Percentiles rank a stretch among this genome's conserved stretches.
These are phyloP conservation scores for Phenoliferia sp. DNA, from an alignment of 1,284 basidiomycete species.

Conservation along the genomic window DNA sequence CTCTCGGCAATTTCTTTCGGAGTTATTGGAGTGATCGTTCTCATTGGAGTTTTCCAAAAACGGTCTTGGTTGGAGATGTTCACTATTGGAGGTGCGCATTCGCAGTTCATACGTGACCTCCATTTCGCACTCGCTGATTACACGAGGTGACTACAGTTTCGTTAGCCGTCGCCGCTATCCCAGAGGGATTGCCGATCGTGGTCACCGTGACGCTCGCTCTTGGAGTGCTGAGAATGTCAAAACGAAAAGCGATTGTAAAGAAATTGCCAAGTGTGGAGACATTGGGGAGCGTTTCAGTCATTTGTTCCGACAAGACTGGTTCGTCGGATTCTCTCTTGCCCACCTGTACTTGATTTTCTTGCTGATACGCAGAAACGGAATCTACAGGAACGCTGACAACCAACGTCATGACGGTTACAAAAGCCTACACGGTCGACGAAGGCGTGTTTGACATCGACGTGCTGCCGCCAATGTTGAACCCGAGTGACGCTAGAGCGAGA, in stretches of 20 bases:
- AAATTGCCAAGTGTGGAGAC: slow-evolving; percentile 93
- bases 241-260: slow-evolving; percentile 92
- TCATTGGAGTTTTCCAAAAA: slow-evolving; percentile 81
- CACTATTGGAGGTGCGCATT: slow-evolving; percentile 80
- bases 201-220: slow-evolving; percentile 94
- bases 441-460: slow-evolving; percentile 54
- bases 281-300: slow-evolving; percentile 86
- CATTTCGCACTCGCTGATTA: background rate
- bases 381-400: slow-evolving; percentile 80
- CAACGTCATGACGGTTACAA: slow-evolving; percentile 91
- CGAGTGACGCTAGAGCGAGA: slow-evolving; percentile 46
- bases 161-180: slow-evolving; percentile 92
- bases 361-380: too few species aligned
- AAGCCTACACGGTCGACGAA: slow-evolving; percentile 82
- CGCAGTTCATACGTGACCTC: slow-evolving; percentile 5
- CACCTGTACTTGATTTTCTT: background rate
- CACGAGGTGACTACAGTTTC: slow-evolving; percentile 59
- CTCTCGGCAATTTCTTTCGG: slow-evolving; percentile 85
- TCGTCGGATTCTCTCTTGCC: slow-evolving; percentile 7
- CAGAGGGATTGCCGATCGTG: slow-evolving; percentile 93
- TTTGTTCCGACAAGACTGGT: slow-evolving; percentile 97
- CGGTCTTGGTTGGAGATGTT: slow-evolving; percentile 98
- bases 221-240: slow-evolving; percentile 89
- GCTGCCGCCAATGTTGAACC: slow-evolving; percentile 27
- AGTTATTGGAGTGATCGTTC: slow-evolving; percentile 86